Percentiles rank a stretch among this genome's conserved stretches.
Evolutionary conservation across 78 protist genomes (phyloP).

Genomic region (Emiliania huxleyi): DNA sequence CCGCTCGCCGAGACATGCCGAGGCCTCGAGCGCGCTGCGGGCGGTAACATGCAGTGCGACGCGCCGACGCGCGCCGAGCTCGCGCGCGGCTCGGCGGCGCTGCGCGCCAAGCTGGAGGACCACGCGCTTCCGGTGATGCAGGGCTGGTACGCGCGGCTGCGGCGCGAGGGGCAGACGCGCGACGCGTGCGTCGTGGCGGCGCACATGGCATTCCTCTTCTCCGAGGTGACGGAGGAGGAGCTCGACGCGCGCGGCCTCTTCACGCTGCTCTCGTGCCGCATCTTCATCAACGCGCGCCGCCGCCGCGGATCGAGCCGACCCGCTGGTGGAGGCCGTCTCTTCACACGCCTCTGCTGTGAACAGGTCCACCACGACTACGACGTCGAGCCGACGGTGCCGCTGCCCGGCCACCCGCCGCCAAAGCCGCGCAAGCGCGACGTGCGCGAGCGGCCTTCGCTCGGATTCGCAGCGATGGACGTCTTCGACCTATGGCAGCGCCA

Average conservation of each 20-base stretch:
- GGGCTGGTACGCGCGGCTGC: constrained; percentile 1
- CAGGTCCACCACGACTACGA: constrained; percentile 9
- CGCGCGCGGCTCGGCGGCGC: neutral
- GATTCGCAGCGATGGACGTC: neutral
- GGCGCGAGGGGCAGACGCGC: neutral
- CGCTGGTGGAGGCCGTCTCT: too few species aligned
- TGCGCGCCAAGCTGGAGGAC: constrained; percentile 21
- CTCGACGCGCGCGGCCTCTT: neutral
- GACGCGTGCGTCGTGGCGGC: constrained; percentile 20
- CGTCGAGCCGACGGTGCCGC: neutral
- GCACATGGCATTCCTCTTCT: neutral
- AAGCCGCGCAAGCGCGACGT: neutral
- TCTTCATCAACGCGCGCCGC: constrained; percentile 3
- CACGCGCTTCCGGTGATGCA: constrained; percentile 19
- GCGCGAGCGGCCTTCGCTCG: neutral
- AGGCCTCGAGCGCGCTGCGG: neutral
- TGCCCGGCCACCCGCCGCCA: neutral
- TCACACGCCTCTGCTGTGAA: too few species aligned
- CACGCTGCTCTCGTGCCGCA: neutral
- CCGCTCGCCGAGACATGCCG: neutral
- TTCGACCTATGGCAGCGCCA: constrained; percentile 18
- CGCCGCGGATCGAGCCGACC: too few species aligned
- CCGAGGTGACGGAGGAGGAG: neutral
- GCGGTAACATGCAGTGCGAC: neutral
- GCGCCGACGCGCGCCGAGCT: neutral